phyloP scores from a whole-genome alignment of 495 filamentous ascomycete species.

The Penicillium cosmopolitanum region DNA sequence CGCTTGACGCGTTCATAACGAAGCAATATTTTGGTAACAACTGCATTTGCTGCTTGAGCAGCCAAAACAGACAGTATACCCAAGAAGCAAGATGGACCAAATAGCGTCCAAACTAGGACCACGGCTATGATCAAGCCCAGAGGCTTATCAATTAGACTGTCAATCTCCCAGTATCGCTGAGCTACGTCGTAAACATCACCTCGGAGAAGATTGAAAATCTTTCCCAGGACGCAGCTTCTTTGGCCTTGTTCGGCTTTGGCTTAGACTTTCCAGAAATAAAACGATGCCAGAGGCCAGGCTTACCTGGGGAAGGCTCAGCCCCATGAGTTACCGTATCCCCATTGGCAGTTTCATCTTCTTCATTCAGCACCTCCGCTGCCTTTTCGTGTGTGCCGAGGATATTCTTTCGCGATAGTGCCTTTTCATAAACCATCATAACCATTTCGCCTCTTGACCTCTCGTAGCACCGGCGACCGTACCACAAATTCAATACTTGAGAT shows the following conservation, averaged over 20 bases:
- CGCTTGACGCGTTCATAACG: slow-evolving; percentile 66
- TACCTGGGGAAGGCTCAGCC: slow-evolving; percentile 3
- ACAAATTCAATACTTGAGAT: slow-evolving; percentile 68
- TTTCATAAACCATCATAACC: slow-evolving; percentile 88
- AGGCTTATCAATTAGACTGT: slow-evolving; percentile 67
- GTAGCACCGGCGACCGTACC: slow-evolving; percentile 76
- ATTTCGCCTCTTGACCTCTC: slow-evolving; percentile 81
- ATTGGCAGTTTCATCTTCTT: slow-evolving; percentile 7
- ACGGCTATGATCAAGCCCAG: slow-evolving; percentile 69
- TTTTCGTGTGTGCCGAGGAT: slow-evolving; percentile 51
- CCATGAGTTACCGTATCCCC: slow-evolving; percentile 10
- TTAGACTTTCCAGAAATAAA: slow-evolving; percentile 13
- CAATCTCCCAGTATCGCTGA: slow-evolving; percentile 82
- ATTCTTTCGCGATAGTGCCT: slow-evolving; percentile 73
- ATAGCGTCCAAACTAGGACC: slow-evolving; percentile 70
- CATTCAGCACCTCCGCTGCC: slow-evolving; percentile 1
- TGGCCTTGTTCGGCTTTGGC: slow-evolving; percentile 29
- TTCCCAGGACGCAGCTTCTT: slow-evolving; percentile 74
- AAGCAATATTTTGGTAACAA: slow-evolving; percentile 63
- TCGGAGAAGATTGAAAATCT: slow-evolving; percentile 80
- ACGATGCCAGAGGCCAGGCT: slow-evolving; percentile 19
- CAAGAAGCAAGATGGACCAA: slow-evolving; percentile 78
- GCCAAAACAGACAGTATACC: slow-evolving; percentile 66
- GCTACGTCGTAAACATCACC: slow-evolving; percentile 82
- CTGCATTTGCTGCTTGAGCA: slow-evolving; percentile 65